Conservation (phyloP, 331 rosid species). For the Quercus phellos region DNA sequence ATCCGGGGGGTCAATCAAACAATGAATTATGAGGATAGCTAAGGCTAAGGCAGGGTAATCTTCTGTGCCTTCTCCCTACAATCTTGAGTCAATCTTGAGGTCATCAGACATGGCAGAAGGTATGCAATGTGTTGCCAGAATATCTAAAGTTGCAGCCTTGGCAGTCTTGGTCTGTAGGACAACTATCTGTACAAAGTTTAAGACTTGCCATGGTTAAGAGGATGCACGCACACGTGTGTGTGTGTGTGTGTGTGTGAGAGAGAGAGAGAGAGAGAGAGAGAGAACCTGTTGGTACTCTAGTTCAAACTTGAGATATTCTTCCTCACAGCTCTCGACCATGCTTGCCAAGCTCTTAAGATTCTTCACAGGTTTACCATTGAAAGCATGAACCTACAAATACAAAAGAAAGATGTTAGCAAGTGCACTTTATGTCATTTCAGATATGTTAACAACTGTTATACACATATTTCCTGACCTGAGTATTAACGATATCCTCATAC, state of each 20-base stretch:
- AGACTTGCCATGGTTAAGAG: background rate
- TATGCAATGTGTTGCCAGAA: constrained; percentile 64
- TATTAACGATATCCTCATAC: constrained; percentile 73
- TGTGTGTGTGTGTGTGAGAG: background rate
- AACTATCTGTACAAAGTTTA: constrained; percentile 38
- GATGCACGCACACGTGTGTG: background rate
- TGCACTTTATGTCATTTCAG: background rate
- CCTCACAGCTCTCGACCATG: constrained; percentile 65
- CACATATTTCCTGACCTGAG: constrained; percentile 45
- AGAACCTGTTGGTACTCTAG: constrained; percentile 72
- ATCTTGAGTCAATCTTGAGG: constrained; percentile 29
- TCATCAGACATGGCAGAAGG: constrained; percentile 68
- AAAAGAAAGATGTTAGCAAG: background rate
- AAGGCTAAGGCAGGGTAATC: background rate
- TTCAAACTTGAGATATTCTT: constrained; percentile 62
- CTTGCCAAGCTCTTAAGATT: constrained; percentile 64
- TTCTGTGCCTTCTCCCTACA: constrained; percentile 2
- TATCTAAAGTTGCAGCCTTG: constrained; percentile 58
- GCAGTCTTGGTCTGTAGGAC: constrained; percentile 52
- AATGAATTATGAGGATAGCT: background rate
- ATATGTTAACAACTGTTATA: background rate
- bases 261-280: constrained; percentile 6
- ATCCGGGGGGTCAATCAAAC: background rate
- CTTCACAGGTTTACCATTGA: constrained; percentile 62
- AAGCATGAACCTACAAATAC: constrained; percentile 51